Percentiles rank a stretch among this genome's conserved stretches.
Evolutionary conservation across 164 flowering plant genomes (phyloP).

Genomic region (Macadamia tetraphylla): DNA sequence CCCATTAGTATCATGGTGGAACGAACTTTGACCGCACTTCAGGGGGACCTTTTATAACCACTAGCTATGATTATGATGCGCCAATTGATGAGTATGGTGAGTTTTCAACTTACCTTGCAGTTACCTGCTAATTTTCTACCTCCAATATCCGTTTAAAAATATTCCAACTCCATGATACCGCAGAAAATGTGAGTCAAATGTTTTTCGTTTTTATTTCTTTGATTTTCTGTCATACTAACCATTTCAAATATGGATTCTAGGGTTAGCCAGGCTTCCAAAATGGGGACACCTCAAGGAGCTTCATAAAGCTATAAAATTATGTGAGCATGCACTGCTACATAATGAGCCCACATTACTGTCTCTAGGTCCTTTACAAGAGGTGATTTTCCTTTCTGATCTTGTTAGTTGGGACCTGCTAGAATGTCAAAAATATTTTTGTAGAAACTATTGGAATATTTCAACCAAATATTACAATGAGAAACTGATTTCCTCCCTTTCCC

Average conservation of each 20-base stretch:
- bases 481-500: no score
- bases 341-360: constrained; percentile 41
- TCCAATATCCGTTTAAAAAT: neutral
- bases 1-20: constrained; percentile 88
- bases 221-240: neutral
- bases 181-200: no score
- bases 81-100: constrained; percentile 99
- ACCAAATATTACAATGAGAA: no score
- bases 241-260: constrained; percentile 31
- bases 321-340: constrained; percentile 61
- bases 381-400: constrained; percentile 17
- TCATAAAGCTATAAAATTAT: constrained; percentile 73
- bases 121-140: neutral
- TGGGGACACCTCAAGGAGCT: constrained; percentile 98
- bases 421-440: neutral
- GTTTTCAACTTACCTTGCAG: constrained; percentile 3
- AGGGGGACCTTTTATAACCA: constrained; percentile 97
- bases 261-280: constrained; percentile 84
- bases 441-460: no score
- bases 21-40: constrained; percentile 98
- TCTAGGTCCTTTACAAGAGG: constrained; percentile 85
- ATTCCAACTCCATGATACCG: no score
- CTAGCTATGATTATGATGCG: constrained; percentile 98
- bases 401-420: neutral
- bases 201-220: neutral